phyloP scores from a whole-genome alignment of 139 green algal species.

The Zygnema cylindricum region DNA sequence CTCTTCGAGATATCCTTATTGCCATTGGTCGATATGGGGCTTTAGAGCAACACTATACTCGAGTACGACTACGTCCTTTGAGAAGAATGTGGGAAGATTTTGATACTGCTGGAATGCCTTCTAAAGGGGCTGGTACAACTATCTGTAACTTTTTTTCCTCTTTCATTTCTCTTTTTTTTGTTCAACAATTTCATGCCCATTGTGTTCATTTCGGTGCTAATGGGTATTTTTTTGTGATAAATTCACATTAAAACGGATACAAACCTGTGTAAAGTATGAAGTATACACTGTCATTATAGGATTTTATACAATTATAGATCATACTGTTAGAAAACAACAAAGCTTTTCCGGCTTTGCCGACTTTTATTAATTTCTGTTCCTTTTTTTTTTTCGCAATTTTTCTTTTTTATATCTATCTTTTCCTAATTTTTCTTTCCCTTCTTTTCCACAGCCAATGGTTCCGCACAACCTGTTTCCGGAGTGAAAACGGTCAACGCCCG shows the following conservation, averaged over 20 bases:
- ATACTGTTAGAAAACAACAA: too few species aligned
- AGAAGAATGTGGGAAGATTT: conserved; percentile 37
- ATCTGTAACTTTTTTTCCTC: too few species aligned
- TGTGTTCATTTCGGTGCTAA: too few species aligned
- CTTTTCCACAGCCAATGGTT: background rate
- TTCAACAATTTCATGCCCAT: too few species aligned
- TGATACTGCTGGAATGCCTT: conserved; percentile 10
- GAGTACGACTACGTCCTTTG: conserved; percentile 11
- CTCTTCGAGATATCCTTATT: conserved; percentile 37
- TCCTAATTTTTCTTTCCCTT: background rate
- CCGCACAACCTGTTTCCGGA: background rate
- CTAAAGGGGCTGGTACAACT: background rate
- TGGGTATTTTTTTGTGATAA: too few species aligned
- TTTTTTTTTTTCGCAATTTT: background rate
- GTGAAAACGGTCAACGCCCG: background rate
- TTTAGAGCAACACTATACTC: conserved; percentile 48
- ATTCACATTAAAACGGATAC: too few species aligned
- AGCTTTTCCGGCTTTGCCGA: too few species aligned
- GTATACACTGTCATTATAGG: too few species aligned
- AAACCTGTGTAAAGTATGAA: too few species aligned
- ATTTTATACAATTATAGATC: too few species aligned
- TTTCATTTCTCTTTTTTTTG: too few species aligned
- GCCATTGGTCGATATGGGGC: conserved; percentile 34
- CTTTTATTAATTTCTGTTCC: too few species aligned
- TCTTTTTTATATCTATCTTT: background rate